These are phyloP conservation scores for Aspergillus alliaceus DNA, from an alignment of 2,329 filamentous ascomycete genomes.

Conservation along the genomic window DNA sequence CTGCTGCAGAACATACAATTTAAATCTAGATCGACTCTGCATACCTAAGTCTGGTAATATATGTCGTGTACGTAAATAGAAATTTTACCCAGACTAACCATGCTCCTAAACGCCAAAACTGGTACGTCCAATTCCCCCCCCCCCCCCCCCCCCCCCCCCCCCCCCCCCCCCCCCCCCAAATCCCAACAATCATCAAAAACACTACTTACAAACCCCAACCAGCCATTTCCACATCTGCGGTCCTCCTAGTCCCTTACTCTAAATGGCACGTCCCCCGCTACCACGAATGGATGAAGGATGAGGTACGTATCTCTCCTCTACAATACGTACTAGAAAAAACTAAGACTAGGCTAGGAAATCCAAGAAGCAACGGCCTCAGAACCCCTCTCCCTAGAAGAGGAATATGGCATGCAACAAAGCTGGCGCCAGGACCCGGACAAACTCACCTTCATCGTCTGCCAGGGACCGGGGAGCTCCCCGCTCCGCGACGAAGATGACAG, in stretches of 20 bases:
- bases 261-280: slow-evolving; percentile 78
- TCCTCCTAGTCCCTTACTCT: slow-evolving; percentile 82
- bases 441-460: slow-evolving; percentile 85
- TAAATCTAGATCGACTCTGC: too few species aligned
- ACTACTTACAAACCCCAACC: slow-evolving; percentile 7
- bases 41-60: too few species aligned
- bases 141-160: too few species aligned
- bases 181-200: background rate
- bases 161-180: too few species aligned
- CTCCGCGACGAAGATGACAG: slow-evolving; percentile 51
- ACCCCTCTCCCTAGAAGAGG: slow-evolving; percentile 73
- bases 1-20: background rate
- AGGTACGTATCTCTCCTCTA: slow-evolving; percentile 53
- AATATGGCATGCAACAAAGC: slow-evolving; percentile 85
- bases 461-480: slow-evolving; percentile 15
- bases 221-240: slow-evolving; percentile 67
- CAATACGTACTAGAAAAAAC: too few species aligned
- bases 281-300: slow-evolving; percentile 89
- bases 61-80: too few species aligned
- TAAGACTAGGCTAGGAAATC: slow-evolving; percentile 64
- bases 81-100: too few species aligned
- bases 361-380: slow-evolving; percentile 86
- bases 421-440: slow-evolving; percentile 85
- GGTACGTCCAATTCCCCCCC: slow-evolving; percentile 20
- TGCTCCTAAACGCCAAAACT: slow-evolving; percentile 38